phyloP scores from a whole-genome alignment of 306 rosid genomes.

The Inga leiocalycina region DNA sequence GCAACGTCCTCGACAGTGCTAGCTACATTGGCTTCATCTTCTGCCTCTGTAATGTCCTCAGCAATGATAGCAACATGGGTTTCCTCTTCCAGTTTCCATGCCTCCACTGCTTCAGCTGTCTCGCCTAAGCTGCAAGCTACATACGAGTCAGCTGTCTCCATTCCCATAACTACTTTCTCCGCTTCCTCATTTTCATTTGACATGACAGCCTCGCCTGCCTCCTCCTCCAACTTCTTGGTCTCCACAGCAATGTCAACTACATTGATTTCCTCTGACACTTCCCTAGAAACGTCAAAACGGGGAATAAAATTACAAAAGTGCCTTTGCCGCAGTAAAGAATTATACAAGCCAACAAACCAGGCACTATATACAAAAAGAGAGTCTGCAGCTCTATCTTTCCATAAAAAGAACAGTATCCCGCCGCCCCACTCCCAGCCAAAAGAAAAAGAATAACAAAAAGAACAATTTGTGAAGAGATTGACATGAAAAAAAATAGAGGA shows the following conservation, averaged over 20 bases:
- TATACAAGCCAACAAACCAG: slow-evolving; percentile 6
- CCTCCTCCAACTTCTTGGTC: not conserved
- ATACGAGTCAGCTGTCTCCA: not conserved
- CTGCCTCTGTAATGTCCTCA: not conserved
- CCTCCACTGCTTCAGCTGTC: slow-evolving; percentile 26
- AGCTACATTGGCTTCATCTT: not conserved
- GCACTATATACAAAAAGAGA: slow-evolving; percentile 33
- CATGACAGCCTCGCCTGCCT: not conserved
- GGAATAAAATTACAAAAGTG: not conserved
- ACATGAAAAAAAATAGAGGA: slow-evolving; percentile 17
- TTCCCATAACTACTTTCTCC: not conserved
- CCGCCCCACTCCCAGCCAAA: not conserved
- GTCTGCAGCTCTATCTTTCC: slow-evolving; percentile 18
- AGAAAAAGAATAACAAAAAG: not conserved
- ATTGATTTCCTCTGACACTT: not conserved
- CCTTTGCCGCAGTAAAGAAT: not conserved
- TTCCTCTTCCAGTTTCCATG: slow-evolving; percentile 17
- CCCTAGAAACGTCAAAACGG: not conserved
- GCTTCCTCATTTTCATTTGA: slow-evolving; percentile 1
- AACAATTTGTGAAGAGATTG: slow-evolving; percentile 1
- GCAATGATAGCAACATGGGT: not conserved
- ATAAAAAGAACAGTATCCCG: not conserved
- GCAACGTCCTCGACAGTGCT: not conserved
- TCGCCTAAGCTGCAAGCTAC: not conserved
- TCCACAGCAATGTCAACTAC: slow-evolving; percentile 26